Evolutionary conservation across 2,329 filamentous ascomycete species (phyloP).

Genomic region (Geosmithia morbida): DNA sequence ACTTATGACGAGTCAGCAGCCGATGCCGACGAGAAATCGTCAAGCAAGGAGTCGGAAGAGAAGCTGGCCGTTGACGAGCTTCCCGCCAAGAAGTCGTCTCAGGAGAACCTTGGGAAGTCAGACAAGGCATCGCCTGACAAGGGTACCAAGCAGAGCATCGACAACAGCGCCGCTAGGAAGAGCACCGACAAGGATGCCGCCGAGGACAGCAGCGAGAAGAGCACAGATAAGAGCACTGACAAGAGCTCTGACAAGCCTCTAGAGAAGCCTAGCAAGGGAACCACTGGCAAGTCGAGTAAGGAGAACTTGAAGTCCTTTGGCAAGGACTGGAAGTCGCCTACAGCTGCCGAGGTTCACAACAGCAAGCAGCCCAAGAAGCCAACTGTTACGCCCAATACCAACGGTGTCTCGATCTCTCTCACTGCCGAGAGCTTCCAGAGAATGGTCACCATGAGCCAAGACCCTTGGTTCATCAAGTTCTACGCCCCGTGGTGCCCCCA

Average conservation of each 20-base stretch:
- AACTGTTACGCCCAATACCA: conserved; percentile 47
- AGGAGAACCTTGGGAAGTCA: neutral
- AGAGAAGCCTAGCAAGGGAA: conserved; percentile 6
- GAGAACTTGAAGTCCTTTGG: neutral
- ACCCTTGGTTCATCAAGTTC: conserved; percentile 98
- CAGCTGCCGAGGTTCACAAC: conserved; percentile 6
- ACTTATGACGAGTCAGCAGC: neutral
- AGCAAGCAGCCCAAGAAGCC: conserved; percentile 4
- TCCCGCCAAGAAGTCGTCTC: neutral
- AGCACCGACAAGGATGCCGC: neutral
- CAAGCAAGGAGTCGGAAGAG: conserved; percentile 1
- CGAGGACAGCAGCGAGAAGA: conserved; percentile 2
- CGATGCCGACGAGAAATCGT: neutral
- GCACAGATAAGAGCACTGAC: conserved; percentile 13
- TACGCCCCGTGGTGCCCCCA: conserved; percentile 96
- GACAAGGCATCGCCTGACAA: neutral
- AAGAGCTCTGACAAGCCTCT: conserved; percentile 8
- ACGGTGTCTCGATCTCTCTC: conserved; percentile 61
- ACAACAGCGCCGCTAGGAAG: neutral
- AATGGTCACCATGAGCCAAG: conserved; percentile 70
- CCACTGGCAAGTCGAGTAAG: conserved; percentile 4
- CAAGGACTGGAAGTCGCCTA: conserved; percentile 1
- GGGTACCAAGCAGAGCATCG: neutral
- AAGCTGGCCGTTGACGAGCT: conserved; percentile 2
- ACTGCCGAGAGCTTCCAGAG: conserved; percentile 77